These are phyloP conservation scores for Melanogaster broomeanus DNA, from an alignment of 768 basidiomycete species.

Conservation along the genomic window DNA sequence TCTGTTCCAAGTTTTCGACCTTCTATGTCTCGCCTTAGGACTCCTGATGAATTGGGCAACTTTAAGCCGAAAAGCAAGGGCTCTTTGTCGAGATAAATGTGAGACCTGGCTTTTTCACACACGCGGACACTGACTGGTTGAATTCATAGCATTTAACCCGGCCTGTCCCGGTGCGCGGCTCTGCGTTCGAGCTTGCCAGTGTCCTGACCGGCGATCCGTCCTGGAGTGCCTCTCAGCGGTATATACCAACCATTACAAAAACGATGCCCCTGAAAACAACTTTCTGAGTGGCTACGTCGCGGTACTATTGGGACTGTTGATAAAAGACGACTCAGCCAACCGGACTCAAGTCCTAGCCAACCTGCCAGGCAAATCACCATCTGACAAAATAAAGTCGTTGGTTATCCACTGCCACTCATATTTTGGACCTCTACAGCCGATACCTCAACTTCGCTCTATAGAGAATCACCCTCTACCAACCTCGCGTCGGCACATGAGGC, in stretches of 20 bases:
- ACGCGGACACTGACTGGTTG: background rate
- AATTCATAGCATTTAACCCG: conserved; percentile 49
- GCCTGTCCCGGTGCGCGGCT: conserved; percentile 47
- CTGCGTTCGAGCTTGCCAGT: conserved; percentile 58
- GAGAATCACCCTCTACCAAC: conserved; percentile 6
- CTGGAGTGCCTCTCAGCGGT: conserved; percentile 53
- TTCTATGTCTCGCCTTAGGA: conserved; percentile 72
- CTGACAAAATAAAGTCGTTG: conserved; percentile 33
- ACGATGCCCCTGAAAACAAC: conserved; percentile 38
- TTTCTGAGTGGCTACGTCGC: conserved; percentile 76
- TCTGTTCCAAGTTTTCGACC: conserved; percentile 57
- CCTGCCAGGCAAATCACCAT: conserved; percentile 35
- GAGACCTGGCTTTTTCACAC: conserved; percentile 21
- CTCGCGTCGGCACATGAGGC: conserved; percentile 9
- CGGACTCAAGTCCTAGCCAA: conserved; percentile 33
- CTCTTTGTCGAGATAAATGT: conserved; percentile 51
- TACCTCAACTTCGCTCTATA: conserved; percentile 28
- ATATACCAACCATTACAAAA: conserved; percentile 42
- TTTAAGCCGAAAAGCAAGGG: conserved; percentile 48
- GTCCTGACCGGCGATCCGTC: conserved; percentile 44
- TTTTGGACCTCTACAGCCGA: conserved; percentile 44
- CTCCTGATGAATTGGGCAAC: conserved; percentile 78
- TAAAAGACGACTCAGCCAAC: conserved; percentile 34
- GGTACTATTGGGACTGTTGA: conserved; percentile 64
- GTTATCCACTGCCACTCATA: conserved; percentile 40